A percentile compares a stretch with the other conserved stretches of the same genome.
Conservation (phyloP, 805 yeast genomes). For the Candida jianshihensis region DNA sequence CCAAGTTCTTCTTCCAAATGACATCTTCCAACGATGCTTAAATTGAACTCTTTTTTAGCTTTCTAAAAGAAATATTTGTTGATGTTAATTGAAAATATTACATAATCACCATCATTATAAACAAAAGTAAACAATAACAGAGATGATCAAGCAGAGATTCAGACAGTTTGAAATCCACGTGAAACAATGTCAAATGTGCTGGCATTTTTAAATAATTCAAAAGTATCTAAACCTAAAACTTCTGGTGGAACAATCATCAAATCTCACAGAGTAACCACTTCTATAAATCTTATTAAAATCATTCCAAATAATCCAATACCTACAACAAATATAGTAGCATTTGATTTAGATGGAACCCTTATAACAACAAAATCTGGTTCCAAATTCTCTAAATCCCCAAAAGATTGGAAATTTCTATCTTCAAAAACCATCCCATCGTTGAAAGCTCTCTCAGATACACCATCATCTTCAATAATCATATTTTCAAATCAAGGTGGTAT, state of each 20-base stretch:
- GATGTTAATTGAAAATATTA: no score
- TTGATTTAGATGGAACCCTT: conserved; percentile 83
- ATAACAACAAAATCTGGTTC: conserved; percentile 57
- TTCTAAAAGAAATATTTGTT: not conserved
- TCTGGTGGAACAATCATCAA: no score
- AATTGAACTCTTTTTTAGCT: not conserved
- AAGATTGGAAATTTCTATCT: conserved; percentile 73
- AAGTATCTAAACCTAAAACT: no score
- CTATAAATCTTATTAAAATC: no score
- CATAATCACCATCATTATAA: not conserved
- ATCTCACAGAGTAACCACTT: no score
- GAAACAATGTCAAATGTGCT: no score
- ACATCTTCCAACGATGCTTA: no score
- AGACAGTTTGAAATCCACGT: no score
- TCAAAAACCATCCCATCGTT: conserved; percentile 18
- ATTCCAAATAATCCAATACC: no score
- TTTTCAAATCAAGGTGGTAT: conserved; percentile 86
- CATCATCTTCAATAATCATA: conserved; percentile 41
- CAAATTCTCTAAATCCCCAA: conserved; percentile 47
- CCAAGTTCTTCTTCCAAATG: conserved; percentile 71
- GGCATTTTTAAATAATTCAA: no score
- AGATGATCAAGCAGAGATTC: no score
- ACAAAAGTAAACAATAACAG: no score
- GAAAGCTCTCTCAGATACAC: not conserved
- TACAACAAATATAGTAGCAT: conserved; percentile 47